Percentiles rank a stretch among this genome's conserved stretches.
Evolutionary conservation across 257 asterid species (phyloP).

Genomic region (Cynanchum wilfordii): DNA sequence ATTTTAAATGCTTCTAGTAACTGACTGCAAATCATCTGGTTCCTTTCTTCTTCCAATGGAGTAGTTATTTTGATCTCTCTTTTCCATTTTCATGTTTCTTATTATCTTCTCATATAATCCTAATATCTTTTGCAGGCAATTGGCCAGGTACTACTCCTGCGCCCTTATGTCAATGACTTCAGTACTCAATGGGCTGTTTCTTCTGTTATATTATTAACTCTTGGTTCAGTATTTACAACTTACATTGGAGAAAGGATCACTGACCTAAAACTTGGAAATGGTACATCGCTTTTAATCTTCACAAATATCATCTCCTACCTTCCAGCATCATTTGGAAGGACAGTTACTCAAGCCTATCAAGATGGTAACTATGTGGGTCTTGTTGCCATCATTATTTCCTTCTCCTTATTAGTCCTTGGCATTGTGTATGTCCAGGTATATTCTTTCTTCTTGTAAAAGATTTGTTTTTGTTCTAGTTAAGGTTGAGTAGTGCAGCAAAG

Average conservation of each 20-base stretch:
- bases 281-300: conserved; percentile 91
- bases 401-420: conserved; percentile 81
- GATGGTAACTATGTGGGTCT: conserved; percentile 93
- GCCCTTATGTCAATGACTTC: conserved; percentile 92
- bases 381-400: conserved; percentile 58
- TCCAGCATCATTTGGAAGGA: conserved; percentile 97
- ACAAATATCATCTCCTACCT: conserved; percentile 93
- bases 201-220: conserved; percentile 69
- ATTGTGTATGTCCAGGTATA: conserved; percentile 93
- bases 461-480: conserved; percentile 8
- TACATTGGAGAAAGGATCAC: conserved; percentile 85
- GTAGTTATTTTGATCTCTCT: background rate
- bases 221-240: conserved; percentile 75
- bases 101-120: background rate
- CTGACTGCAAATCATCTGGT: background rate
- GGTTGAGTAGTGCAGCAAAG: conserved; percentile 9
- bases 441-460: conserved; percentile 8
- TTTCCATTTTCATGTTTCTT: background rate
- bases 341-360: conserved; percentile 71
- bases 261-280: conserved; percentile 92
- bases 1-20: background rate
- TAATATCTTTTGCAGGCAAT: conserved; percentile 61
- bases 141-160: conserved; percentile 87
- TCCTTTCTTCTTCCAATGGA: background rate
- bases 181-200: conserved; percentile 85